These are phyloP conservation scores for Phlebiopsis flavidoalba DNA, from an alignment of 768 basidiomycete genomes.

Conservation along the genomic window DNA sequence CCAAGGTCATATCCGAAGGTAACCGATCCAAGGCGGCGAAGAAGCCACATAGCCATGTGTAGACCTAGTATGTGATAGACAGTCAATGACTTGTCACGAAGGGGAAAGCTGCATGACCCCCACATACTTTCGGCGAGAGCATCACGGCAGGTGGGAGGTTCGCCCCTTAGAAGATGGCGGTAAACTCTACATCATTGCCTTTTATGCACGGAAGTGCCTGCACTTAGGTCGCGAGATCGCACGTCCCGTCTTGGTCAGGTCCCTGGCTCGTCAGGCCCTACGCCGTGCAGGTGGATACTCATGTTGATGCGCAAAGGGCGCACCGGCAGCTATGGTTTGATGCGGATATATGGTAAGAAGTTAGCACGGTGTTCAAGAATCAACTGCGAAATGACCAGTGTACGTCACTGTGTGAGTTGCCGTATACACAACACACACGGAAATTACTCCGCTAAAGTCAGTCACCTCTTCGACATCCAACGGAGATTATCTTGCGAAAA, in stretches of 20 bases:
- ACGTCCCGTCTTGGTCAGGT: not conserved
- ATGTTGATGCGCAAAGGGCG: not conserved
- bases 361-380: no score
- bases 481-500: no score
- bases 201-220: not conserved
- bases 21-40: slow-evolving; percentile 32
- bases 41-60: slow-evolving; percentile 49
- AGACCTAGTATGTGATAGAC: slow-evolving; percentile 20
- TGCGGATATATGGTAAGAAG: not conserved
- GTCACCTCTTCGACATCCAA: no score
- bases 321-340: not conserved
- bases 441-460: no score
- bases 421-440: no score
- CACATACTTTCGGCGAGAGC: slow-evolving; percentile 33
- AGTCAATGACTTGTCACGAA: not conserved
- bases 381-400: no score
- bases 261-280: not conserved
- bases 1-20: slow-evolving; percentile 49
- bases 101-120: not conserved
- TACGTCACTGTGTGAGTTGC: no score
- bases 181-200: not conserved
- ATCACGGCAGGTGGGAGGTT: slow-evolving; percentile 21
- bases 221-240: not conserved
- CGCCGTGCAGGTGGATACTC: not conserved
- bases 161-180: not conserved